These are phyloP conservation scores for Leccinum boreale DNA, from an alignment of 768 basidiomycete species.

Conservation along the genomic window DNA sequence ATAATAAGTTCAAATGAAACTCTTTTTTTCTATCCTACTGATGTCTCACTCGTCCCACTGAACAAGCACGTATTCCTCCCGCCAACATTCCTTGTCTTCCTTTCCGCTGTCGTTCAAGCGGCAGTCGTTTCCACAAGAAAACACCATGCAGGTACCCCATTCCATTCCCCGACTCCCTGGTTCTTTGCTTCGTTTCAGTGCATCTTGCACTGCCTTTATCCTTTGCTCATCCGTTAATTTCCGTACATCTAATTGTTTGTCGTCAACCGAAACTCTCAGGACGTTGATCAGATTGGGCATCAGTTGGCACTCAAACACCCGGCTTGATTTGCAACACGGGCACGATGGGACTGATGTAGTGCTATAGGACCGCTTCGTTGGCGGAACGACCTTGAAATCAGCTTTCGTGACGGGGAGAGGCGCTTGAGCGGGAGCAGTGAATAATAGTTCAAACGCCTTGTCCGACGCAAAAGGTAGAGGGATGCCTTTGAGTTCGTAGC, in stretches of 20 bases:
- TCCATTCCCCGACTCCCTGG: constrained; percentile 71
- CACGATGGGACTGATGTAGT: constrained; percentile 59
- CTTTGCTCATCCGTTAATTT: constrained; percentile 66
- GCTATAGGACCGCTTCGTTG: constrained; percentile 51
- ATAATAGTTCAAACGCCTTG: constrained; percentile 66
- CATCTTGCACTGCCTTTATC: constrained; percentile 54
- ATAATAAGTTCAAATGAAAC: neutral
- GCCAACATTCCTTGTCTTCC: constrained; percentile 50
- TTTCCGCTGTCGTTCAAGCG: constrained; percentile 43
- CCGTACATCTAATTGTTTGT: constrained; percentile 23
- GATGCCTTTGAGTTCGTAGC: constrained; percentile 83
- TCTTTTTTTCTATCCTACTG: neutral
- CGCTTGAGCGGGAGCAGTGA: constrained; percentile 49
- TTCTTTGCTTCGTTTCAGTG: constrained; percentile 45
- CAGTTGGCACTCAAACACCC: constrained; percentile 90
- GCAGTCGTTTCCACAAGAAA: constrained; percentile 84
- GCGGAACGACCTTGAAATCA: constrained; percentile 49
- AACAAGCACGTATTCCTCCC: constrained; percentile 70
- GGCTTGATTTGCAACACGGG: constrained; percentile 56
- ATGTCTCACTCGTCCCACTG: constrained; percentile 65
- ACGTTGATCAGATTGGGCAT: constrained; percentile 93
- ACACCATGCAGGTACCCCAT: constrained; percentile 91
- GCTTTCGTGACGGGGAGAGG: constrained; percentile 57
- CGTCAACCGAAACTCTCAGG: constrained; percentile 38
- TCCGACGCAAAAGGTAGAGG: constrained; percentile 89